These are phyloP conservation scores for Rhizoclosmatium sp. DNA, from an alignment of 192 early-diverging fungal species.

Conservation along the genomic window DNA sequence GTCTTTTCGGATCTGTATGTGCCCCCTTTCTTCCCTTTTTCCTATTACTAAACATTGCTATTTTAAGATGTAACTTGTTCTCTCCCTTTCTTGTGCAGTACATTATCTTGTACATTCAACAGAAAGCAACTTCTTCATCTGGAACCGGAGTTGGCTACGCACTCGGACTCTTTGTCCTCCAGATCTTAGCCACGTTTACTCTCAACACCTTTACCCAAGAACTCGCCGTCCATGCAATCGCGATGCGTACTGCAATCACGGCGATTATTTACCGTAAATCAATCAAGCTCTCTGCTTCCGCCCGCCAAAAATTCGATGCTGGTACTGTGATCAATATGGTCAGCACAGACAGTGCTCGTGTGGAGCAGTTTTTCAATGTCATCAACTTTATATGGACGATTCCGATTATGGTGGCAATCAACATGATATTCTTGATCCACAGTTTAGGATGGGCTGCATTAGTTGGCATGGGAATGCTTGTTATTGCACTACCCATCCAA, in stretches of 20 bases:
- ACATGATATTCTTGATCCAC: slow-evolving; percentile 25
- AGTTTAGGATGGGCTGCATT: slow-evolving; percentile 5
- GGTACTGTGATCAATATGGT: slow-evolving; percentile 33
- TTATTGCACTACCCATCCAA: slow-evolving; percentile 27
- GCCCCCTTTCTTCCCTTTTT: background rate
- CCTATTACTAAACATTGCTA: background rate
- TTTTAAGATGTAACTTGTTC: slow-evolving; percentile 31
- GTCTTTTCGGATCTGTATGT: slow-evolving; percentile 43
- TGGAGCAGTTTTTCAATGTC: slow-evolving; percentile 23
- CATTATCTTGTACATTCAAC: slow-evolving; percentile 42
- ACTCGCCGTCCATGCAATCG: slow-evolving; percentile 37
- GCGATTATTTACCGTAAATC: slow-evolving; percentile 67
- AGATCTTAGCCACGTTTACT: slow-evolving; percentile 4
- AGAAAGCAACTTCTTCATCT: background rate
- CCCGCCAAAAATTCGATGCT: slow-evolving; percentile 57
- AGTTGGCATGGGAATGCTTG: slow-evolving; percentile 25
- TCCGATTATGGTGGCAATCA: slow-evolving; percentile 4
- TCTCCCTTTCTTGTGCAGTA: slow-evolving; percentile 58
- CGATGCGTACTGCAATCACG: slow-evolving; percentile 54
- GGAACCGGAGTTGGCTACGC: slow-evolving; percentile 16
- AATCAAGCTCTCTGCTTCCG: slow-evolving; percentile 56
- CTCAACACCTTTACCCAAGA: slow-evolving; percentile 9
- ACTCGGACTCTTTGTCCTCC: slow-evolving; percentile 11
- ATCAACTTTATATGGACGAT: slow-evolving; percentile 9
- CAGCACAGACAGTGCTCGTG: slow-evolving; percentile 26